Conservation (phyloP, 768 basidiomycete genomes). For the Collybiopsis luxurians region DNA sequence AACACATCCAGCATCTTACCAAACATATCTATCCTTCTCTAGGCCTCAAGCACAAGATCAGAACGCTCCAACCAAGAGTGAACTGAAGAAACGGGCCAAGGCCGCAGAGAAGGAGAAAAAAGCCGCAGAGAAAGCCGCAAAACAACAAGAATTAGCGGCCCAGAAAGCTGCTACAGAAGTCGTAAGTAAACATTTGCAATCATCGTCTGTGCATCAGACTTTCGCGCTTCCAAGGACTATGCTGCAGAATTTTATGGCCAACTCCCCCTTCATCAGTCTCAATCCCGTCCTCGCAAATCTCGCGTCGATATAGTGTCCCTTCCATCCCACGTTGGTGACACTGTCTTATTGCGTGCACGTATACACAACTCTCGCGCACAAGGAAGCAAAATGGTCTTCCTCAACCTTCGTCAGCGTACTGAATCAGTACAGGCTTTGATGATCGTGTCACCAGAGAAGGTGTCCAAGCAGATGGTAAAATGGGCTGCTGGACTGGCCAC, state of each 20-base stretch:
- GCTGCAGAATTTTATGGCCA: slow-evolving; percentile 81
- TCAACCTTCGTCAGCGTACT: slow-evolving; percentile 85
- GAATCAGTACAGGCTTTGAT: slow-evolving; percentile 87
- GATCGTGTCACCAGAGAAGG: slow-evolving; percentile 62
- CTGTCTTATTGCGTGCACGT: slow-evolving; percentile 82
- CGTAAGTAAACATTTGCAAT: slow-evolving; percentile 29
- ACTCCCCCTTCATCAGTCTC: slow-evolving; percentile 89
- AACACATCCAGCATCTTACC: neutral
- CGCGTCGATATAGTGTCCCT: slow-evolving; percentile 68
- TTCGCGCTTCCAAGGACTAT: slow-evolving; percentile 54
- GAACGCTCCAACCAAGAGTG: slow-evolving; percentile 76
- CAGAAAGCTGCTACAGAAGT: slow-evolving; percentile 66
- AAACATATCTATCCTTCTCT: neutral
- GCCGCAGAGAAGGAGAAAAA: slow-evolving; percentile 89
- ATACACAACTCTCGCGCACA: slow-evolving; percentile 90
- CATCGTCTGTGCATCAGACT: neutral
- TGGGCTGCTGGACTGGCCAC: slow-evolving; percentile 75
- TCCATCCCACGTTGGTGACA: slow-evolving; percentile 64
- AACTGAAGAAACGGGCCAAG: slow-evolving; percentile 89
- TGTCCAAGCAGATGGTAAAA: slow-evolving; percentile 98
- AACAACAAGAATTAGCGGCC: slow-evolving; percentile 69
- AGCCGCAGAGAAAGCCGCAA: slow-evolving; percentile 81
- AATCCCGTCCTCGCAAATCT: slow-evolving; percentile 60
- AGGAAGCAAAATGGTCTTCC: slow-evolving; percentile 94
- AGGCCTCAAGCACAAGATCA: slow-evolving; percentile 24